phyloP scores from a whole-genome alignment of 139 green algal genomes.

The Pleodorina starrii region DNA sequence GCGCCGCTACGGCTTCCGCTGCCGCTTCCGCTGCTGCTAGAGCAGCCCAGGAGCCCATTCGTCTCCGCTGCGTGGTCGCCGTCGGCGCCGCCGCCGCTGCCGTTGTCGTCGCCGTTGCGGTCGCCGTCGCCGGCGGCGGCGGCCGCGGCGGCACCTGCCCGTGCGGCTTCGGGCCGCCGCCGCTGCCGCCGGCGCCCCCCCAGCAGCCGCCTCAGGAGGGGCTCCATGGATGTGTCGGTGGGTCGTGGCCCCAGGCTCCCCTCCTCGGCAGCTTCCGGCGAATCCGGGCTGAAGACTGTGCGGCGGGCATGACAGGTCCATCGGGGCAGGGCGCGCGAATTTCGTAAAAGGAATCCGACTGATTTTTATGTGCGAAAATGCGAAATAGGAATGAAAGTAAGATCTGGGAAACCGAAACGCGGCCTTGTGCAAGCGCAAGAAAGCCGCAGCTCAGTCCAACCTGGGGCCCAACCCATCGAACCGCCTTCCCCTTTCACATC shows the following conservation, averaged over 20 bases:
- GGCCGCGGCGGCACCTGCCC: no score
- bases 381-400: no score
- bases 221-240: neutral
- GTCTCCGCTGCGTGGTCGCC: neutral
- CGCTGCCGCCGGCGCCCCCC: neutral
- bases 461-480: no score
- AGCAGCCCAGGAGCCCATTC: neutral
- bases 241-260: slow-evolving; percentile 3
- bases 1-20: neutral
- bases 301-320: no score
- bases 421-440: no score
- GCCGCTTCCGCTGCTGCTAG: neutral
- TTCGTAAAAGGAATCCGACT: no score
- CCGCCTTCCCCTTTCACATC: no score
- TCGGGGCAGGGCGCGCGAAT: no score
- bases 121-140: neutral
- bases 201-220: neutral
- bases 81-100: neutral
- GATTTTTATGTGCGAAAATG: no score
- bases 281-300: neutral
- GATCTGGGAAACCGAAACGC: no score
- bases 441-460: no score
- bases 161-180: no score
- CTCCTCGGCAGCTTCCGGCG: neutral
- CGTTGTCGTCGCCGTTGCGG: neutral